Evolutionary conservation across 306 rosid genomes (phyloP).

Genomic region (Astragalus membranaceus): DNA sequence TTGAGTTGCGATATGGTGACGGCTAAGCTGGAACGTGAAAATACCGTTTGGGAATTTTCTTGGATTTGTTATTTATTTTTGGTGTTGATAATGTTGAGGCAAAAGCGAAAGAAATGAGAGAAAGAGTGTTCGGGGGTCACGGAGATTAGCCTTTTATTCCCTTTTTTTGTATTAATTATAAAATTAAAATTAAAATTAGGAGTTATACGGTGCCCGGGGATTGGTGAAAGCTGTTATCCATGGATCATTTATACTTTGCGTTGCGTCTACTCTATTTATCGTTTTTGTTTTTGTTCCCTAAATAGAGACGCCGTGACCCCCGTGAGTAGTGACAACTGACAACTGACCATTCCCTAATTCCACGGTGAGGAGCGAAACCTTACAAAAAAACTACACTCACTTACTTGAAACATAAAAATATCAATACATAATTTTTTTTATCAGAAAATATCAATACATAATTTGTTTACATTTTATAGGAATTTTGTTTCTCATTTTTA

Average conservation of each 20-base stretch:
- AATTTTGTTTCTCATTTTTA: too few relatives aligned
- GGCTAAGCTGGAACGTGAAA: conserved; percentile 14
- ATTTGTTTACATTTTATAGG: too few relatives aligned
- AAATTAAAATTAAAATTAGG: not conserved
- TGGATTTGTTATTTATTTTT: not conserved
- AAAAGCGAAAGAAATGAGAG: not conserved
- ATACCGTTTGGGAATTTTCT: conserved; percentile 17
- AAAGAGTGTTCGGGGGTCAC: not conserved
- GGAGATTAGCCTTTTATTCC: not conserved
- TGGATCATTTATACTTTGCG: conserved; percentile 21
- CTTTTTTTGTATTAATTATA: not conserved
- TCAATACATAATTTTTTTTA: too few relatives aligned
- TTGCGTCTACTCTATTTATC: conserved; percentile 3
- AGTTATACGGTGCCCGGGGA: not conserved
- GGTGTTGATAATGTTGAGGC: not conserved
- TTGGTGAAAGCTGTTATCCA: not conserved
- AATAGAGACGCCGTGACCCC: not conserved
- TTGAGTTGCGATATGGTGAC: conserved; percentile 18
- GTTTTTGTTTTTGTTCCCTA: not conserved
- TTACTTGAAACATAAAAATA: too few relatives aligned
- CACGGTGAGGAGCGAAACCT: not conserved
- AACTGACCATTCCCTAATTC: not conserved
- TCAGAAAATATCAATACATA: too few relatives aligned
- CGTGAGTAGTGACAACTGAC: not conserved
- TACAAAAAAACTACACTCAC: too few relatives aligned